Conservation (phyloP, 2,329 filamentous ascomycete species). For the Zymoseptoria tritici region DNA sequence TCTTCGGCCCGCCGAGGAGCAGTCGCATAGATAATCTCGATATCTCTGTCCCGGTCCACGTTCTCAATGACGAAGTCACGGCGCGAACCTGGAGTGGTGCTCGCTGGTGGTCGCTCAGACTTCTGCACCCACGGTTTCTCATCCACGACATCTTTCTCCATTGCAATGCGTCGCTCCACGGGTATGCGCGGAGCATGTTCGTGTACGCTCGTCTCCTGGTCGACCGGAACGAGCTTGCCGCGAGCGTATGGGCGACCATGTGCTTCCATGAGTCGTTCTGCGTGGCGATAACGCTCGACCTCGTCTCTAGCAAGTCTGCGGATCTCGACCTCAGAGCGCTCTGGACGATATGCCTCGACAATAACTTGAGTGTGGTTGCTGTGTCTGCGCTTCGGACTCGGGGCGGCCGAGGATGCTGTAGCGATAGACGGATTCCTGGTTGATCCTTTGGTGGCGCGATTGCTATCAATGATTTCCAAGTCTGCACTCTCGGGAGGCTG, state of each 20-base stretch:
- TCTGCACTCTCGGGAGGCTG: neutral
- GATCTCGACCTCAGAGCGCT: slow-evolving; percentile 18
- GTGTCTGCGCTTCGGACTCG: neutral
- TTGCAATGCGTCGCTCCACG: slow-evolving; percentile 20
- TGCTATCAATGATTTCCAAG: neutral
- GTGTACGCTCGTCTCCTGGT: neutral
- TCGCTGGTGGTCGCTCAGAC: neutral
- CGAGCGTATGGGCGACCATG: slow-evolving; percentile 26
- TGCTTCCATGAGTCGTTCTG: slow-evolving; percentile 27
- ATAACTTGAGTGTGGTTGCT: neutral
- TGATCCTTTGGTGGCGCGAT: neutral
- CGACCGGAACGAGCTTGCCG: slow-evolving; percentile 23
- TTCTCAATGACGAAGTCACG: neutral
- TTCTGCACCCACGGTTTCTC: slow-evolving; percentile 10
- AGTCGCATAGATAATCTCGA: neutral
- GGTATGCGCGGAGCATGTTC: slow-evolving; percentile 10
- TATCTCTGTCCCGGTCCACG: neutral
- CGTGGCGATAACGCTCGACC: slow-evolving; percentile 27
- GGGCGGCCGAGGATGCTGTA: neutral
- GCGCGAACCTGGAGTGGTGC: slow-evolving; percentile 3
- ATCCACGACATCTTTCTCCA: slow-evolving; percentile 11
- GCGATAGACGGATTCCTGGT: neutral
- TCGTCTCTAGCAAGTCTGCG: slow-evolving; percentile 29
- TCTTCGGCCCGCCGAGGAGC: neutral
- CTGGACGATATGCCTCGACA: neutral